Conservation (phyloP, 805 yeast species). For the Huiozyma naganishii region DNA sequence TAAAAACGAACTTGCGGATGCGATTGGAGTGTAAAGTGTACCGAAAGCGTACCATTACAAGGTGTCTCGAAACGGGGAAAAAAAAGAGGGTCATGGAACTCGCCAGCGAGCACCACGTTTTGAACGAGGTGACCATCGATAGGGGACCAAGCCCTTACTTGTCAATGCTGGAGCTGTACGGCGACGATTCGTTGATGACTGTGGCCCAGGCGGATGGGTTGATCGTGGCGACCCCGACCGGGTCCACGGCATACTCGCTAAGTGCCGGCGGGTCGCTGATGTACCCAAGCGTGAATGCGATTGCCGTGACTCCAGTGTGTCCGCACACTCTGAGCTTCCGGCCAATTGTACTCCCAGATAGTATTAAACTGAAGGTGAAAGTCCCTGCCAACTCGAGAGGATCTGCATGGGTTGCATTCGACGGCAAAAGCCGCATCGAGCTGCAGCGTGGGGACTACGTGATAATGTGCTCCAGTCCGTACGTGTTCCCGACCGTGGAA, state of each 20-base stretch:
- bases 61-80: constrained; percentile 35
- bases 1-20: constrained; percentile 72
- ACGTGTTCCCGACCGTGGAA: constrained; percentile 85
- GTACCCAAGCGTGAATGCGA: constrained; percentile 88
- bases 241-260: constrained; percentile 88
- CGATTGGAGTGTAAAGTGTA: constrained; percentile 71
- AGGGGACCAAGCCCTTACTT: constrained; percentile 90
- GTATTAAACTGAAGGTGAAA: constrained; percentile 72
- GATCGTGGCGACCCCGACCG: constrained; percentile 87
- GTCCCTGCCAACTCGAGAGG: constrained; percentile 74
- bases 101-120: constrained; percentile 54
- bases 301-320: constrained; percentile 86
- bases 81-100: constrained; percentile 25
- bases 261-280: constrained; percentile 92
- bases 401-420: constrained; percentile 93
- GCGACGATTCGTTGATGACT: constrained; percentile 74
- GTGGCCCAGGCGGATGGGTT: constrained; percentile 90
- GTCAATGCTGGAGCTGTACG: constrained; percentile 77
- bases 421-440: constrained; percentile 81
- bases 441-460: constrained; percentile 73
- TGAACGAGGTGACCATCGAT: constrained; percentile 82
- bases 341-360: constrained; percentile 83
- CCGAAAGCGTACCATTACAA: constrained; percentile 28
- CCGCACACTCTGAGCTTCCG: constrained; percentile 89
- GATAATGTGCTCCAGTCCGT: constrained; percentile 72